phyloP scores from a whole-genome alignment of 345 rosid genomes.

The Populus alba region DNA sequence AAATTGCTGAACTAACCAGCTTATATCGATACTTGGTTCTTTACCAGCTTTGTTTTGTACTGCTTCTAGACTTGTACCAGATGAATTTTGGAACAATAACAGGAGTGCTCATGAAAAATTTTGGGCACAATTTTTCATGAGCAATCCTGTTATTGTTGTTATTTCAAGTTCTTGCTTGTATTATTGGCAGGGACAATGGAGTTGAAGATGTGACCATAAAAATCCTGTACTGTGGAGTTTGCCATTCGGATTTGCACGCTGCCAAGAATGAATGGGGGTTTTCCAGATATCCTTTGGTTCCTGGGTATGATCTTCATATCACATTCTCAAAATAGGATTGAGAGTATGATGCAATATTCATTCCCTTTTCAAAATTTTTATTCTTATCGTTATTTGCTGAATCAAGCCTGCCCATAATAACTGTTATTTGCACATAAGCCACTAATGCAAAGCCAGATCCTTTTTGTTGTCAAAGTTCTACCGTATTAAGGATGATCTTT shows the following conservation, averaged over 20 bases:
- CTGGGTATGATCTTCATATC: conserved; percentile 56
- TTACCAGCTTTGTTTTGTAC: not conserved
- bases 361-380: no score
- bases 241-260: conserved; percentile 75
- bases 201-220: conserved; percentile 77
- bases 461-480: not conserved
- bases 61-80: not conserved
- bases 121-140: no score
- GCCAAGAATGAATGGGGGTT: conserved; percentile 72
- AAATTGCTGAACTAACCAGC: not conserved
- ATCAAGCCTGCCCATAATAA: not conserved
- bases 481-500: not conserved
- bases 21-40: not conserved
- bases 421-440: not conserved
- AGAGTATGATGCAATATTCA: not conserved
- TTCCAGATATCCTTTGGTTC: conserved; percentile 64
- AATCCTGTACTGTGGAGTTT: conserved; percentile 75
- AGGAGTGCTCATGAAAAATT: no score
- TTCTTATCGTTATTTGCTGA: not conserved
- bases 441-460: not conserved
- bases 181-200: conserved; percentile 59
- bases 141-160: not conserved
- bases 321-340: not conserved
- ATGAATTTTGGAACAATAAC: no score
- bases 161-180: not conserved